Conservation (phyloP, 306 rosid species). For the Fagus crenata region DNA sequence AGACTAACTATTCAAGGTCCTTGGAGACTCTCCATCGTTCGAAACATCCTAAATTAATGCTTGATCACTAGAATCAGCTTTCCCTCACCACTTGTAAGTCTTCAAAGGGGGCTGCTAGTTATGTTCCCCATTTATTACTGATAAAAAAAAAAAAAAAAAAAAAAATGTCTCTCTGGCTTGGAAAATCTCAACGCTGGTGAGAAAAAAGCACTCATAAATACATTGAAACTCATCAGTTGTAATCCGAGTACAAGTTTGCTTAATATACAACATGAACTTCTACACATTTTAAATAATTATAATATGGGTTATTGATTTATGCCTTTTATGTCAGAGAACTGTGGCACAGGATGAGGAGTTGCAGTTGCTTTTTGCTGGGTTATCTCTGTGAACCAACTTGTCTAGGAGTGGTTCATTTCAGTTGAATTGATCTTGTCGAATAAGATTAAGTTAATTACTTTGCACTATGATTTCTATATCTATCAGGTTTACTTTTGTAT, state of each 20-base stretch:
- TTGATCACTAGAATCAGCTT: too few relatives aligned
- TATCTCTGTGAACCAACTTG: conserved; percentile 56
- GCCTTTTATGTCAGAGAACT: conserved; percentile 57
- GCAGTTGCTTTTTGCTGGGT: conserved; percentile 83
- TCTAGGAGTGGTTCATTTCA: conserved; percentile 37
- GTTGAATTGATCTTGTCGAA: conserved; percentile 6
- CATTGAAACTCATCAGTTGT: too few relatives aligned
- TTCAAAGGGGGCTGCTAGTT: too few relatives aligned
- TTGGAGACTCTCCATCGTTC: too few relatives aligned
- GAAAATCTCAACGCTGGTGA: too few relatives aligned
- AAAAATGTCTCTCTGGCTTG: too few relatives aligned
- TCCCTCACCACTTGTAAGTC: too few relatives aligned
- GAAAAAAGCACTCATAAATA: too few relatives aligned
- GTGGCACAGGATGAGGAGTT: conserved; percentile 65
- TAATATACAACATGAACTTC: neutral
- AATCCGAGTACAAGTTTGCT: neutral
- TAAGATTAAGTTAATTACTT: conserved; percentile 9
- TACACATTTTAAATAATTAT: neutral
- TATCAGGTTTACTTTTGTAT: neutral
- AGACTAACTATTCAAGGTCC: too few relatives aligned
- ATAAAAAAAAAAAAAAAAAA: too few relatives aligned
- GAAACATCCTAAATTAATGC: too few relatives aligned
- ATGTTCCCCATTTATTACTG: too few relatives aligned
- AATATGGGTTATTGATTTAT: neutral
- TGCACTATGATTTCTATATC: neutral